phyloP scores from a whole-genome alignment of 257 asterid species.

The Capsicum pubescens region DNA sequence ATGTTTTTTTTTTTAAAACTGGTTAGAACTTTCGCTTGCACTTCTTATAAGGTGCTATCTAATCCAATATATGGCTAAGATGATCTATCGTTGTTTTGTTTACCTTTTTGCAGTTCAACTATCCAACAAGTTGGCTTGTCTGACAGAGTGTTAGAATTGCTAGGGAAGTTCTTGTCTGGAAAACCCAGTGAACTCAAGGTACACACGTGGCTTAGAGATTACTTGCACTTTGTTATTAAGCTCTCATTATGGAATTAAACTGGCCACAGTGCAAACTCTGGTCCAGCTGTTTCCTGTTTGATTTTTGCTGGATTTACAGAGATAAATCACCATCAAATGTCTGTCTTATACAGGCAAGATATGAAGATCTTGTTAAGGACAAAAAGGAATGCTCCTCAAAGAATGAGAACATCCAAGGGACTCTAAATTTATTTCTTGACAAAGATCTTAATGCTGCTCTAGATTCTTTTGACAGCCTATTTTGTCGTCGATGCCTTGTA shows the following conservation, averaged over 20 bases:
- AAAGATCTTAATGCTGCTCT: constrained; percentile 91
- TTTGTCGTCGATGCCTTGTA: constrained; percentile 95
- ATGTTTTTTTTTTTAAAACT: background rate
- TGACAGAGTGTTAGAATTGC: constrained; percentile 61
- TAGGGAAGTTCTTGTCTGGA: constrained; percentile 74
- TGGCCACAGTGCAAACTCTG: constrained; percentile 69
- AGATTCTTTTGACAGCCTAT: constrained; percentile 90
- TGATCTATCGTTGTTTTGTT: constrained; percentile 23
- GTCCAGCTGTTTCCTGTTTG: constrained; percentile 70
- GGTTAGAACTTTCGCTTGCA: background rate
- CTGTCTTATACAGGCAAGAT: constrained; percentile 93
- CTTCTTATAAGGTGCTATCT: background rate
- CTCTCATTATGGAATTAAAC: constrained; percentile 44
- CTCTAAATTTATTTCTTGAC: constrained; percentile 68
- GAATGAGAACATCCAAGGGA: constrained; percentile 56
- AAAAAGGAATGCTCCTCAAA: constrained; percentile 40
- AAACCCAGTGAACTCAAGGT: constrained; percentile 82
- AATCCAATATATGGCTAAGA: background rate
- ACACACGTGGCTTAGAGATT: constrained; percentile 38
- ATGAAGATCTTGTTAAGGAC: constrained; percentile 66
- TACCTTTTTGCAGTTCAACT: constrained; percentile 55
- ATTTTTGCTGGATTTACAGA: constrained; percentile 61
- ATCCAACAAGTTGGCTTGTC: constrained; percentile 62
- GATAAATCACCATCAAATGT: constrained; percentile 69
- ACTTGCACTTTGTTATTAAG: constrained; percentile 30